phyloP scores from a whole-genome alignment of 345 rosid genomes.

The Diplotaxis tenuifolia region DNA sequence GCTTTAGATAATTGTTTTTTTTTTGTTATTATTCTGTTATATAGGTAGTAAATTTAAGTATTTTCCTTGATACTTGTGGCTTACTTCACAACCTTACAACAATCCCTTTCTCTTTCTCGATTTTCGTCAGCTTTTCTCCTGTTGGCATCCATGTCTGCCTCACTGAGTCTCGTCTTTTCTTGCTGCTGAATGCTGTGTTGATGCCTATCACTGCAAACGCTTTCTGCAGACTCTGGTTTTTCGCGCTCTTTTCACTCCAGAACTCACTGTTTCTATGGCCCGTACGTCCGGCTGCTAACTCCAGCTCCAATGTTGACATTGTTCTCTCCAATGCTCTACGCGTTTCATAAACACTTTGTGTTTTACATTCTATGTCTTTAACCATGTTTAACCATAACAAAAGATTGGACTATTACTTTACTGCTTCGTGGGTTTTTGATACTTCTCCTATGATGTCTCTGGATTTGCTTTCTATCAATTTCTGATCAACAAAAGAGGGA shows the following conservation, averaged over 20 bases:
- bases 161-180: conserved; percentile 72
- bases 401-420: conserved; percentile 25
- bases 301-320: conserved; percentile 65
- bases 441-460: conserved; percentile 69
- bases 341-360: neutral
- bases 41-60: too few species aligned
- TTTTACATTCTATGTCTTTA: conserved; percentile 6
- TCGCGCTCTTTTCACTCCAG: conserved; percentile 24
- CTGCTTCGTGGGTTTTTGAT: conserved; percentile 64
- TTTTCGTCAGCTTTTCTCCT: conserved; percentile 62
- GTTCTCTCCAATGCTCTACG: conserved; percentile 68
- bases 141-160: conserved; percentile 84
- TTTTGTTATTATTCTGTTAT: too few species aligned
- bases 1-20: neutral
- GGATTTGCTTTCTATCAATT: conserved; percentile 52
- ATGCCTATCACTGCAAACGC: conserved; percentile 85
- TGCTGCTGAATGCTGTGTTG: conserved; percentile 91
- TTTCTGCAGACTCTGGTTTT: conserved; percentile 52
- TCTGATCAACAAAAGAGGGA: conserved; percentile 39
- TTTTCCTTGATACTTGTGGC: conserved; percentile 19
- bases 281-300: conserved; percentile 49
- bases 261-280: conserved; percentile 26
- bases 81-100: conserved; percentile 53
- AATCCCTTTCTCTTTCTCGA: conserved; percentile 82
- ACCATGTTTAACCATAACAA: neutral